Base-by-base conservation (phyloP, 805 yeast genomes). In the Wickerhamomyces chaumierensis region DNA sequence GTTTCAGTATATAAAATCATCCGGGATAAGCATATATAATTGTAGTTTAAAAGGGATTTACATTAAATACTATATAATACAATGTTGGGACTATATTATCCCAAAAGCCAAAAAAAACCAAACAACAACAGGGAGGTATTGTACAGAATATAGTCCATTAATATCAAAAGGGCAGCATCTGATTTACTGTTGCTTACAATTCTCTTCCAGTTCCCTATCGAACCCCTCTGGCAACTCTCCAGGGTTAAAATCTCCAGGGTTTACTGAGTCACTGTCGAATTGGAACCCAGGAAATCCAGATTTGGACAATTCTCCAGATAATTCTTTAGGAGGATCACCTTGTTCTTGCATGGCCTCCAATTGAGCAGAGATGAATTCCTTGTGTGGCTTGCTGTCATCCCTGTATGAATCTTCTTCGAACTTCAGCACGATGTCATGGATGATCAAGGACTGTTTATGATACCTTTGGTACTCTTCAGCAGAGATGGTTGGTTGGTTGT, bases 271-370 rank as follows among this genome's bases (percentile, higher is more conserved):
- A 37, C 66, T 70, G 37, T 64, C 62, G 39, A 73, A 65, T 32
- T 66, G 74, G 42, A 73, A 54, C 17, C 64, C 69, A 12, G 59
- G 59, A 25, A 45, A 42, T n/a, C 51, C 56, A 67, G 62, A 41
- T 62, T 70, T 40, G 60, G 63, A 35, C 66, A 63, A 44, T 25
- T 71, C 79, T 20, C 81, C 83, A 43, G 80, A 73, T 29, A 85
- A 63, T 37, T 82, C 94, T 13, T 69, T 55, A 5, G 95, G 95
- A 2, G 94, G 94, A 52, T 83, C 77, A 0, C 94, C 94, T 23
- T 81, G 61, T 36, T 72, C 79, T 56, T 85, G 83, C 55, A 78
- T 64, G n/a, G 69, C 66, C 49, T 81, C 88, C 62, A 85, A 66
- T 44, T 74, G 69, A 7, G 56, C 48, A 39, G 76, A 69, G 36